Evolutionary conservation across 345 rosid genomes (phyloP).

Genomic region (Corymbia maculata): DNA sequence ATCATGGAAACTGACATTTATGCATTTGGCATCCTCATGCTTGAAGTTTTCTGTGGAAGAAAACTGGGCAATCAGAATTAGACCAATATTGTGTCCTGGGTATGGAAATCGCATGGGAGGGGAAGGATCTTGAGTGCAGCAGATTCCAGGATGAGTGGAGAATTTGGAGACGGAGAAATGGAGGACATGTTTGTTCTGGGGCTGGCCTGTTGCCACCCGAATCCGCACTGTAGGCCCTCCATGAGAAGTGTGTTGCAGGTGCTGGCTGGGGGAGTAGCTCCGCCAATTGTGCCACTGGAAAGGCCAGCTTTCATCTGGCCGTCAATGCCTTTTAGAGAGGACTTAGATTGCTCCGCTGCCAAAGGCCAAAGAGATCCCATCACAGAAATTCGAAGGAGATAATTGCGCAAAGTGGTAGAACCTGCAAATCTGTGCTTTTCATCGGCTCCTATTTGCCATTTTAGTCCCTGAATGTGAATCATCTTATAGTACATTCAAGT

Average conservation of each 20-base stretch:
- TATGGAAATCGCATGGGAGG: conserved; percentile 55
- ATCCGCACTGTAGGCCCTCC: conserved; percentile 58
- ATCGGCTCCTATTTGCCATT: not conserved
- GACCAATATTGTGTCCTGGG: conserved; percentile 49
- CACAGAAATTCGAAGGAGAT: conserved; percentile 34
- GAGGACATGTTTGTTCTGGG: conserved; percentile 44
- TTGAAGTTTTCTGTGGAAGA: conserved; percentile 56
- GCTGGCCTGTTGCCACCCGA: conserved; percentile 76
- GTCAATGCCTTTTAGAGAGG: conserved; percentile 40
- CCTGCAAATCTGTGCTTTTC: not conserved
- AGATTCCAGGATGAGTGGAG: conserved; percentile 33
- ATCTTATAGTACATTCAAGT: not conserved
- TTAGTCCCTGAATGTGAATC: not conserved
- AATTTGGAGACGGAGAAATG: conserved; percentile 23
- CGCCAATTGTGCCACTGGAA: conserved; percentile 42
- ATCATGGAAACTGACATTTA: conserved; percentile 61
- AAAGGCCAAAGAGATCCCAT: conserved; percentile 21
- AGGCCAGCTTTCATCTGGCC: conserved; percentile 78
- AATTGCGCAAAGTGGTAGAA: not conserved
- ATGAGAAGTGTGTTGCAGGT: conserved; percentile 60
- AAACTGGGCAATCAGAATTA: conserved; percentile 25
- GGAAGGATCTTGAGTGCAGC: conserved; percentile 39
- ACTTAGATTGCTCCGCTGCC: conserved; percentile 14
- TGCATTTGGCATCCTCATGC: conserved; percentile 53
- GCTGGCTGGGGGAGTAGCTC: conserved; percentile 40